Base-by-base conservation (phyloP, 2,329 filamentous ascomycete genomes). In the Rhynchosporium secalis region DNA sequence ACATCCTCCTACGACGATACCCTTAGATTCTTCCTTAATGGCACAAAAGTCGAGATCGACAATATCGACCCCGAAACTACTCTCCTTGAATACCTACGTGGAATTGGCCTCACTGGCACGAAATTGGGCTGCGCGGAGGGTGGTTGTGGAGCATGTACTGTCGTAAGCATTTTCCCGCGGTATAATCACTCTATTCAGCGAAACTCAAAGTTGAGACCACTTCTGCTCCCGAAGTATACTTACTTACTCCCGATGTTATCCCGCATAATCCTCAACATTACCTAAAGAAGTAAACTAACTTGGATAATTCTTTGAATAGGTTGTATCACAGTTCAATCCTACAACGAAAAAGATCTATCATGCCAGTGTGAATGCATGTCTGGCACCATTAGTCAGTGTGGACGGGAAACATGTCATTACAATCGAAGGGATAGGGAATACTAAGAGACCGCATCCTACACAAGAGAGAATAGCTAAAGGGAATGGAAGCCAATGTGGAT, bases 381-480 rank as follows among this genome's bases (percentile, higher is more conserved):
- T 99, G 58, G 94, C 95, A 10, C 95, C 95, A 6, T 82, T 99
- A 52, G 90, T 92, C 68, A 96, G 92, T 71, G 85, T 98, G 48
- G 95, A 98, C 75, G 95, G 95, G 49, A 99, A 99, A 75, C 95
- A 99, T 83, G 92, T 98, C 72, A 93, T 99, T 73, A 99, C 95
- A 3, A 88, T 99, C 46, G 95, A 99, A 77, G 95, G 95, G 6
- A 97, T 99, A 71, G 95, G 95, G 10, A 91, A 89, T 74, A 87
- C 91, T 33, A 89, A 95, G 75, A 86, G 83, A 47, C 95, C 95
- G 4, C 95, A 99, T 78, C 91, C 94, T 1, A 81, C 89, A 3
- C 95, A 98, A 75, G 92, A 98, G 78, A 85, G 95, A 54, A 90
- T 99, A 70, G 94, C 95, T 20, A 90, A 90, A 76, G 86, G 89